These are phyloP conservation scores for Polygonum aviculare DNA, from an alignment of 148 eudicot species.

Conservation along the genomic window DNA sequence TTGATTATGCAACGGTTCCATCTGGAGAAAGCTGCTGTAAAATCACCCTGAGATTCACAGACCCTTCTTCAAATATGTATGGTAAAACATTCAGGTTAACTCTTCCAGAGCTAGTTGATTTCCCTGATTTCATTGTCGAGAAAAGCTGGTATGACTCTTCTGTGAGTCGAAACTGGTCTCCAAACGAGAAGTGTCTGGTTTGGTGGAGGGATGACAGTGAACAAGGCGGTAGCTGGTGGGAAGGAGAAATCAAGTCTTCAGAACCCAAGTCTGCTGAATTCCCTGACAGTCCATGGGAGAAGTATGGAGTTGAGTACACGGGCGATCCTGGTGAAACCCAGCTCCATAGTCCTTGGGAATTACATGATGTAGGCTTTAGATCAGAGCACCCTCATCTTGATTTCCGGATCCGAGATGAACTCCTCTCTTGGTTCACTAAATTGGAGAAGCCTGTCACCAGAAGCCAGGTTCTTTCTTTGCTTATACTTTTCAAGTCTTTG, in stretches of 20 bases:
- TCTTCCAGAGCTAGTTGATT: conserved; percentile 59
- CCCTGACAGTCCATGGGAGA: conserved; percentile 95
- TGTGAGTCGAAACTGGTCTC: conserved; percentile 52
- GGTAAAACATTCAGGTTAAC: conserved; percentile 48
- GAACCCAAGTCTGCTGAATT: conserved; percentile 44
- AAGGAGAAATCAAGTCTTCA: conserved; percentile 41
- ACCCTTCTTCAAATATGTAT: conserved; percentile 30
- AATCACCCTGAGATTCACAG: conserved; percentile 53
- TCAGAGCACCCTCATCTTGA: conserved; percentile 60
- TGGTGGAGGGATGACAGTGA: conserved; percentile 78
- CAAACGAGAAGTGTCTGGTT: conserved; percentile 58
- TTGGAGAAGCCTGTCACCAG: conserved; percentile 30
- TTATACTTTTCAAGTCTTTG: not conserved
- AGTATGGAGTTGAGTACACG: conserved; percentile 45
- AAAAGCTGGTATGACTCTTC: conserved; percentile 63
- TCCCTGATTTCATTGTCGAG: conserved; percentile 84
- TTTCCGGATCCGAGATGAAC: conserved; percentile 25
- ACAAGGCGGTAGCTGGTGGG: conserved; percentile 81
- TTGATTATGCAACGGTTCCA: conserved; percentile 42
- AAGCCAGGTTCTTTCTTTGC: conserved; percentile 38
- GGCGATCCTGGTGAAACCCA: conserved; percentile 24
- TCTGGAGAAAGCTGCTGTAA: conserved; percentile 95
- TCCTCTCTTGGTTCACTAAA: conserved; percentile 41
- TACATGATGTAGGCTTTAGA: conserved; percentile 40
- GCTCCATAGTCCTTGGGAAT: conserved; percentile 86